A percentile compares a stretch with the other conserved stretches of the same genome.
phyloP scores from a whole-genome alignment of 305 asterid genomes.

The Euphrasia arctica region DNA sequence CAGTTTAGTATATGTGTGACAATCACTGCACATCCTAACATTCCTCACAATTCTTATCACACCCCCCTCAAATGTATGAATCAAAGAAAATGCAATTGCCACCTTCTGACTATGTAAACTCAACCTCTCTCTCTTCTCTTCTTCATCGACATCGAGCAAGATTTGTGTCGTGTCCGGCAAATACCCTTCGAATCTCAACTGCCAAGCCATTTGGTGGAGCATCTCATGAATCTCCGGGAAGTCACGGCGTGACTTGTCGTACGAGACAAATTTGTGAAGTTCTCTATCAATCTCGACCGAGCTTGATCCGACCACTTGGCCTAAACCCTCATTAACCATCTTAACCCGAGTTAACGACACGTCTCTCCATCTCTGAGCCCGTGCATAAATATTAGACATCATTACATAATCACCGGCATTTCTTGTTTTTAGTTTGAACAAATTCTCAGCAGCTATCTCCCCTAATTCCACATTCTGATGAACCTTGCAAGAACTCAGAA shows the following conservation, averaged over 20 bases:
- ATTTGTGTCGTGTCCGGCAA: constrained; percentile 57
- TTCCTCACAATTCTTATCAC: constrained; percentile 61
- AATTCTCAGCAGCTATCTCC: constrained; percentile 49
- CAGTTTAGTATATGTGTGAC: constrained; percentile 68
- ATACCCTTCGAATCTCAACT: constrained; percentile 78
- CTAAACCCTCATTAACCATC: constrained; percentile 40
- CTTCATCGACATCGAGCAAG: constrained; percentile 55
- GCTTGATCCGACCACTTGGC: constrained; percentile 56
- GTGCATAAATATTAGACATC: constrained; percentile 58
- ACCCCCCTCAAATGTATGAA: constrained; percentile 43
- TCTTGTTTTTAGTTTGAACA: constrained; percentile 32
- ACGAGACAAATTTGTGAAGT: constrained; percentile 56
- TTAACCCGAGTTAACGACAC: constrained; percentile 41
- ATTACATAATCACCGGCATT: constrained; percentile 68
- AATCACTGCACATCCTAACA: constrained; percentile 85
- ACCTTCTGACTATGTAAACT: constrained; percentile 69
- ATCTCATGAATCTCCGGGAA: constrained; percentile 49
- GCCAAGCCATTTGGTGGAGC: constrained; percentile 94
- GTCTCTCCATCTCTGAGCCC: constrained; percentile 53
- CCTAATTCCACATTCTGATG: constrained; percentile 51
- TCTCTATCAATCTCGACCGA: constrained; percentile 50
- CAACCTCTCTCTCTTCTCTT: constrained; percentile 61
- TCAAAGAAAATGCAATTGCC: constrained; percentile 73
- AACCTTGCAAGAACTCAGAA: constrained; percentile 59
- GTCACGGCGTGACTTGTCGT: constrained; percentile 43